Percentiles rank a stretch among this genome's conserved stretches.
These are phyloP conservation scores for Amphibolis antarctica DNA, from an alignment of 106 monocot species.

Conservation along the genomic window DNA sequence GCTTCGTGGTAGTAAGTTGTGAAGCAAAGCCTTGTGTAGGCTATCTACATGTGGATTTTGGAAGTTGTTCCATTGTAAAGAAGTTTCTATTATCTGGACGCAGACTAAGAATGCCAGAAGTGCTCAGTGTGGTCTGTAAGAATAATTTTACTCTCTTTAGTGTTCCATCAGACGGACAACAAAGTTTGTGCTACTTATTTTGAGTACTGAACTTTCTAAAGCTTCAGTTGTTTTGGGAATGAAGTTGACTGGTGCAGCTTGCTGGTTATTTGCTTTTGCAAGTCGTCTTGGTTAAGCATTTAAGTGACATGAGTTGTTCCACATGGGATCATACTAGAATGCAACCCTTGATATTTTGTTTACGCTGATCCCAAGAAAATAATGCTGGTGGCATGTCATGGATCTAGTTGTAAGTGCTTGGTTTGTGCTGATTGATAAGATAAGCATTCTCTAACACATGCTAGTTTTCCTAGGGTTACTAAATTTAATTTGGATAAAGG, in stretches of 20 bases:
- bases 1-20: not conserved
- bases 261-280: not conserved
- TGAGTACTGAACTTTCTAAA: conserved; percentile 1
- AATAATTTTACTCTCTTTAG: not conserved
- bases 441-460: too few relatives aligned
- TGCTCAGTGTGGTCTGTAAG: conserved; percentile 6
- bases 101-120: conserved; percentile 1
- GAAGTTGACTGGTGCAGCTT: not conserved
- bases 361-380: too few relatives aligned
- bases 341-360: too few relatives aligned
- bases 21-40: not conserved
- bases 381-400: too few relatives aligned
- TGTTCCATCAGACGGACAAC: conserved; percentile 1
- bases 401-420: too few relatives aligned
- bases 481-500: too few relatives aligned
- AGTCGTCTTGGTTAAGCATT: not conserved
- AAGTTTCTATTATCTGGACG: conserved; percentile 8
- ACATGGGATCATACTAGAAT: too few relatives aligned
- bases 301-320: not conserved
- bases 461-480: too few relatives aligned
- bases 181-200: conserved; percentile 3
- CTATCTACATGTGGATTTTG: conserved; percentile 1
- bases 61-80: conserved; percentile 5
- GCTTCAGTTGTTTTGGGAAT: conserved; percentile 1
- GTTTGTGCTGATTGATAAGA: too few relatives aligned